A percentile compares a stretch with the other conserved stretches of the same genome.
These are phyloP conservation scores for Mesostigma viride DNA, from an alignment of 139 green algal genomes.

Conservation along the genomic window DNA sequence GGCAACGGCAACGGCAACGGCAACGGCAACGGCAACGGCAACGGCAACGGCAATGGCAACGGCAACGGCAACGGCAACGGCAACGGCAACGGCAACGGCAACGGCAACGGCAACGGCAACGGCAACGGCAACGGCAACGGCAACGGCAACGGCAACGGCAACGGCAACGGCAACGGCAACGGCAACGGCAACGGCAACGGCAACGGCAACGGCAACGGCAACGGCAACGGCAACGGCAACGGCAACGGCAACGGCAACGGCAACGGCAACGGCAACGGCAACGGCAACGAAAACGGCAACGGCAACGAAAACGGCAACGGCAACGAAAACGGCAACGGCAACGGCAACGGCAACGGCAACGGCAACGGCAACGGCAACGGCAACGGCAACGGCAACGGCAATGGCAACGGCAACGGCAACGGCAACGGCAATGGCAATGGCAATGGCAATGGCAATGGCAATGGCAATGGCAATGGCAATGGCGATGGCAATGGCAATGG, in stretches of 20 bases:
- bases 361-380: background rate
- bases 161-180: too few species aligned
- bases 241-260: too few species aligned
- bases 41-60: background rate
- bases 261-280: too few species aligned
- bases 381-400: background rate
- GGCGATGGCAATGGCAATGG: background rate
- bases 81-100: too few species aligned
- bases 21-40: background rate
- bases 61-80: background rate
- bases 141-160: too few species aligned
- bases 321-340: slow-evolving; percentile 1
- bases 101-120: too few species aligned
- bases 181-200: too few species aligned
- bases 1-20: too few species aligned
- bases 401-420: background rate
- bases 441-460: background rate
- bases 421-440: too few species aligned
- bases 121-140: too few species aligned
- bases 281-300: background rate
- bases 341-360: slow-evolving; percentile 1
- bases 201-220: too few species aligned
- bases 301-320: background rate
- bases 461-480: background rate
- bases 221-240: too few species aligned